These are phyloP conservation scores for Chrysopogon serrulatus DNA, from an alignment of 176 grass and related monocot species.

Conservation along the genomic window DNA sequence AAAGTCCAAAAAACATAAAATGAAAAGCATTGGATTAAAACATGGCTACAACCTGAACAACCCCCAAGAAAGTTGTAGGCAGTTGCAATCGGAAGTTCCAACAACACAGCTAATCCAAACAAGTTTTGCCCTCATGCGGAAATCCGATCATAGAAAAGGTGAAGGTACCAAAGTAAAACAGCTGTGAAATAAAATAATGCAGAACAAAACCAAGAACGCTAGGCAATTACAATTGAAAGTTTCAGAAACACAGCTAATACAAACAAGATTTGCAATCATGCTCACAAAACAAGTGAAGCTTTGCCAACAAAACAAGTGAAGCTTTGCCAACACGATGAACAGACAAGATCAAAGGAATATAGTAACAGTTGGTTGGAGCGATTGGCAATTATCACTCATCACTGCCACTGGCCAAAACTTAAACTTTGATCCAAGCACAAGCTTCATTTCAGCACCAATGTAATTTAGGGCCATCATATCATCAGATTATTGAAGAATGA, in stretches of 20 bases:
- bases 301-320: too few relatives aligned
- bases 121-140: background rate
- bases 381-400: too few relatives aligned
- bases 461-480: background rate
- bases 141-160: background rate
- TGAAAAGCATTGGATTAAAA: background rate
- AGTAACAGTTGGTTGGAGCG: background rate
- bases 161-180: background rate
- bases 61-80: background rate
- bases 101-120: background rate
- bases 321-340: background rate
- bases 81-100: background rate
- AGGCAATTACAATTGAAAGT: background rate
- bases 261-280: background rate
- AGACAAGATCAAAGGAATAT: background rate
- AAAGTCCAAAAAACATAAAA: background rate
- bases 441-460: background rate
- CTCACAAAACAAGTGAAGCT: background rate
- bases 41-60: background rate
- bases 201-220: background rate
- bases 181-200: background rate
- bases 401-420: background rate
- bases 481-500: slow-evolving; percentile 9
- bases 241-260: background rate
- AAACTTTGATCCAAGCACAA: background rate